Evolutionary conservation across 768 basidiomycete species (phyloP).

Genomic region (Agaricus sinodeliciosus): DNA sequence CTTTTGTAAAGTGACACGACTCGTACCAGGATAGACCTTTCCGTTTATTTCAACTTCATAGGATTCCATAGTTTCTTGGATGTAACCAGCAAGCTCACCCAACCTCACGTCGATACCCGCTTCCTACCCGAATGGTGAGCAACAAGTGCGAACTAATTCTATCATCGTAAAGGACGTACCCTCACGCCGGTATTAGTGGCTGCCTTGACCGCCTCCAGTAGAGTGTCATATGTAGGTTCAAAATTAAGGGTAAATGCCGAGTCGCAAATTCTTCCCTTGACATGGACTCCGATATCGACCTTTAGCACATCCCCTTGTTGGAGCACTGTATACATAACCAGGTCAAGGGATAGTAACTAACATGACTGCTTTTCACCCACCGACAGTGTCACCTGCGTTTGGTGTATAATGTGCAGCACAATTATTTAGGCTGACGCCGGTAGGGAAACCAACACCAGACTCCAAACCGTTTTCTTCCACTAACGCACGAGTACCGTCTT

Average conservation of each 20-base stretch:
- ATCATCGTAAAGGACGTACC: conserved; percentile 34
- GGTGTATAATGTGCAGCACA: conserved; percentile 97
- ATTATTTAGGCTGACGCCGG: conserved; percentile 88
- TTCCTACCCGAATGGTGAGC: conserved; percentile 45
- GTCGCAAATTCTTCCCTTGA: conserved; percentile 91
- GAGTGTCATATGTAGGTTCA: conserved; percentile 83
- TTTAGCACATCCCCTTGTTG: conserved; percentile 85
- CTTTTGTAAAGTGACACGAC: background rate
- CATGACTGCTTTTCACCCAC: conserved; percentile 35
- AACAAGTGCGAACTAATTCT: background rate
- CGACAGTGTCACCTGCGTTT: conserved; percentile 82
- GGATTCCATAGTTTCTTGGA: conserved; percentile 98
- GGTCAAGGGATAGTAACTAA: background rate
- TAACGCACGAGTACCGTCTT: conserved; percentile 83
- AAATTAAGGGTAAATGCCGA: conserved; percentile 93
- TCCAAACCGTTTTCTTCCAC: conserved; percentile 89
- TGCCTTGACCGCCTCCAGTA: conserved; percentile 88
- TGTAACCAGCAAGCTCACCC: conserved; percentile 84
- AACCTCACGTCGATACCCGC: conserved; percentile 94
- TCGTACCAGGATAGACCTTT: conserved; percentile 71
- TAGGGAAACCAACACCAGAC: conserved; percentile 91
- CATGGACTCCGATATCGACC: conserved; percentile 96
- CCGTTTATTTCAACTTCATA: conserved; percentile 94
- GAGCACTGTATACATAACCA: conserved; percentile 46
- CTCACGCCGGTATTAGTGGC: conserved; percentile 90